Base-by-base conservation (phyloP, 148 eudicot species). In the Rhododendron vialii region DNA sequence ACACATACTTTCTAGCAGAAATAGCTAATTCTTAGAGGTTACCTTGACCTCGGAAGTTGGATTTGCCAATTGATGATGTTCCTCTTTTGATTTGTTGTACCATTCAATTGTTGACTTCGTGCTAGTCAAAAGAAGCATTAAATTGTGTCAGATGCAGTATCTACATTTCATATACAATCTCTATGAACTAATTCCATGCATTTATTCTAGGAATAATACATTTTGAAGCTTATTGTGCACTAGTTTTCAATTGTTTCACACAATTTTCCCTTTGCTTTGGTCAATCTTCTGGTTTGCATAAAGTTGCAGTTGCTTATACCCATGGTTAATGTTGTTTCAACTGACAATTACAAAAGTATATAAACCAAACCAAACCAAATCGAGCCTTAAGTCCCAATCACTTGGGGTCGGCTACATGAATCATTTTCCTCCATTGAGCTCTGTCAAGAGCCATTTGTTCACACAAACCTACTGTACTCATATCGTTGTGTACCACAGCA, bases 1-100 rank as follows among this genome's bases (percentile, higher is more conserved):
- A 74, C 36, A 13, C 8, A 0, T 18, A 81, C 69, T 33, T 81
- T 53, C 3, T 22, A 55, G 83, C 26, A 53, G 30, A 80, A 30
- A 22, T 36, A 24, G 80, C 69, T 43, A 5, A 48, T 53, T 78
- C 15, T 15, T 82, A 67, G 76, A 83, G 4, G 14, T 85, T 92
- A 95, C 98, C 98, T 92, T 93, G 88, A 95, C 90, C 84, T 95
- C 94, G 30, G 98, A 90, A 88, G 85, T 87, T n/a, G 94, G 87
- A 86, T 91, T 91, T 83, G 90, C 75, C 65, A 67, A 80, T 50
- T 88, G 93, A 20, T 91, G 90, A 82, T 88, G 91, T 67, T 95
- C 96, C 84, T 93, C 98, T 86, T 92, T 95, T 63, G 88, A 90
- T 90, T 91, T 91, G 88, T 92, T 92, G 90, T 95, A 92, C 35